phyloP scores from a whole-genome alignment of 129 eudicot genomes.

The Apium graveolens region DNA sequence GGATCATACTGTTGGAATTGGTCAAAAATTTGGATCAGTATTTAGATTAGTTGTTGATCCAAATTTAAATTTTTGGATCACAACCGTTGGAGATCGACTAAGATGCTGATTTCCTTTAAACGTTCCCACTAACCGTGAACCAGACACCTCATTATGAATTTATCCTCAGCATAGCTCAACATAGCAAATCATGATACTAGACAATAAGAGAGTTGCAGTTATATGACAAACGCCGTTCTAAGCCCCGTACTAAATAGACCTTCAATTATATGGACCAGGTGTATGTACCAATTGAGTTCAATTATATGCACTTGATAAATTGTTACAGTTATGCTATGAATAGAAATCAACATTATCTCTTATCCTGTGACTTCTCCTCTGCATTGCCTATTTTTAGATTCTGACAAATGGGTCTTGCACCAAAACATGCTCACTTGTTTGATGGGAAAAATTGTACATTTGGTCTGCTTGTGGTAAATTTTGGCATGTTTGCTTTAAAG shows the following conservation, averaged over 20 bases:
- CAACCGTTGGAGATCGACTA: no score
- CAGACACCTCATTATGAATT: background rate
- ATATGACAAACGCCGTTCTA: background rate
- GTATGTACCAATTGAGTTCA: background rate
- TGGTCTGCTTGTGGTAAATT: background rate
- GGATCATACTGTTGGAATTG: no score
- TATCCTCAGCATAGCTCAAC: background rate
- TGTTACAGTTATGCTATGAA: background rate
- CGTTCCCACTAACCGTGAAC: no score
- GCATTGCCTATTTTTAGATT: constrained; percentile 12
- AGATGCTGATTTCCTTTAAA: no score
- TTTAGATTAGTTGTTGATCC: no score
- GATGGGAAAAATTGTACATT: background rate
- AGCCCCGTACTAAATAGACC: background rate
- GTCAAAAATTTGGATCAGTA: no score
- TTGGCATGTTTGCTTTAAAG: background rate
- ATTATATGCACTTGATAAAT: background rate
- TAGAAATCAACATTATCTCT: constrained; percentile 16
- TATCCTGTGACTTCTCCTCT: background rate
- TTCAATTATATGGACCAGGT: background rate
- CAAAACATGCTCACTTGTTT: background rate
- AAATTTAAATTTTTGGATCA: no score
- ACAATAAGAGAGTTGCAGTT: background rate
- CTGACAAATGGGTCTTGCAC: background rate
- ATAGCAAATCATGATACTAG: background rate